A percentile compares a stretch with the other conserved stretches of the same genome.
These are phyloP conservation scores for Lactarius evosmus DNA, from an alignment of 768 basidiomycete species.

Conservation along the genomic window DNA sequence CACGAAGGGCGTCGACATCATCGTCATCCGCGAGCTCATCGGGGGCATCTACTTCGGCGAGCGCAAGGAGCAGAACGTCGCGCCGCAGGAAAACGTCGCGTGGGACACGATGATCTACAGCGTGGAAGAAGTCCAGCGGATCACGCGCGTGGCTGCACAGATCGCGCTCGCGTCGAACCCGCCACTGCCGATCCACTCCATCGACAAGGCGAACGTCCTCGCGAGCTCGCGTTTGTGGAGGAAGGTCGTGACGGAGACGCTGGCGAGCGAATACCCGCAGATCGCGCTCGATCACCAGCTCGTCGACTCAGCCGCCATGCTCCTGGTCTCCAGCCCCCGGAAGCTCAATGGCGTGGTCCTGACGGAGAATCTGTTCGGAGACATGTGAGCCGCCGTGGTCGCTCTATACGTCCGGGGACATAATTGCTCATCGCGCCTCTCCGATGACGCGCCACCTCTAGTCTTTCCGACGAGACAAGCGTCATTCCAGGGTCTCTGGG, in stretches of 20 bases:
- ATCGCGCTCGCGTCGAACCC: conserved; percentile 82
- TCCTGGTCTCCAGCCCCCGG: conserved; percentile 83
- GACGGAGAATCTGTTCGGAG: conserved; percentile 95
- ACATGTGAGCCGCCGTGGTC: conserved; percentile 66
- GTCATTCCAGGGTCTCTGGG: conserved; percentile 98
- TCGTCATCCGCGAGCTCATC: conserved; percentile 94
- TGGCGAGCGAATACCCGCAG: conserved; percentile 84
- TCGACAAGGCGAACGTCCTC: conserved; percentile 99
- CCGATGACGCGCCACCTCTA: conserved; percentile 35
- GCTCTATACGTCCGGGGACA: not conserved
- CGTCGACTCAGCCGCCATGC: conserved; percentile 95
- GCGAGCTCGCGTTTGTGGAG: conserved; percentile 94
- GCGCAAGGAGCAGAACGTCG: conserved; percentile 79
- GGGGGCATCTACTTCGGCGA: conserved; percentile 95
- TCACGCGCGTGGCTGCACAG: conserved; percentile 92
- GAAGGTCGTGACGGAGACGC: conserved; percentile 82
- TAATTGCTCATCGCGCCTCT: conserved; percentile 13
- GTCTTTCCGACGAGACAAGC: conserved; percentile 93
- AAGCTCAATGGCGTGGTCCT: conserved; percentile 94
- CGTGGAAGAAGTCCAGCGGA: conserved; percentile 85
- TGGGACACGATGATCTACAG: conserved; percentile 96
- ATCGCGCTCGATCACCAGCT: conserved; percentile 85
- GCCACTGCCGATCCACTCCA: conserved; percentile 83
- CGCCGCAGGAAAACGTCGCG: conserved; percentile 63
- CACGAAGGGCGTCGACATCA: conserved; percentile 82